phyloP scores from a whole-genome alignment of 768 basidiomycete genomes.

The Phanerochaete sordida region DNA sequence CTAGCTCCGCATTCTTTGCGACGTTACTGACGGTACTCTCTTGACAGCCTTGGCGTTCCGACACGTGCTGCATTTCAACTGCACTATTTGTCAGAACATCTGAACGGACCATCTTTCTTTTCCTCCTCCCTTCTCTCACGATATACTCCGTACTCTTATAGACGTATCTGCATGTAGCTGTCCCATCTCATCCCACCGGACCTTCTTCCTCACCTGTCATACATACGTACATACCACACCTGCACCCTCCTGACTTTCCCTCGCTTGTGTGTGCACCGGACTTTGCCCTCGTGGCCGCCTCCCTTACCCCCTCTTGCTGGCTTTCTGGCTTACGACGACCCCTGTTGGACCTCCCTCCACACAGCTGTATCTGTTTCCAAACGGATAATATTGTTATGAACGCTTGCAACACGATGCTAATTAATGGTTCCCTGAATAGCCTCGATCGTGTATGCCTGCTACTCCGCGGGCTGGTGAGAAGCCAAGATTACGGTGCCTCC shows the following conservation, averaged over 20 bases:
- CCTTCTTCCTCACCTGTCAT: constrained; percentile 7
- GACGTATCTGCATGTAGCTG: constrained; percentile 21
- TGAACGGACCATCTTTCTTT: constrained; percentile 18
- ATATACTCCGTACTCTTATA: constrained; percentile 11
- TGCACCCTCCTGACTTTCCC: constrained; percentile 3
- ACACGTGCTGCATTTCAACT: constrained; percentile 22
- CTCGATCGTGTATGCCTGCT: too few relatives aligned
- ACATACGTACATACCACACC: constrained; percentile 5
- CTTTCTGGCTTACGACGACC: constrained; percentile 1
- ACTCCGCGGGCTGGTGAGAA: too few relatives aligned
- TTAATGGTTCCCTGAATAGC: too few relatives aligned
- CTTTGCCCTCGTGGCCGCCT: not conserved
- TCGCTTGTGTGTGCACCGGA: not conserved
- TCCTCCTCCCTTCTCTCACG: constrained; percentile 1
- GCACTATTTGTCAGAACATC: constrained; percentile 24
- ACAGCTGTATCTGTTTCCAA: not conserved
- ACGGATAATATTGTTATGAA: constrained; percentile 3
- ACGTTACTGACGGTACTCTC: not conserved
- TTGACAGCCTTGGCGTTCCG: constrained; percentile 25
- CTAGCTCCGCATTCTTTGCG: not conserved
- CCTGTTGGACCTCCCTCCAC: not conserved
- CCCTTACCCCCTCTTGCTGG: not conserved
- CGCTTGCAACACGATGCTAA: not conserved
- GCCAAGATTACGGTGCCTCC: too few relatives aligned
- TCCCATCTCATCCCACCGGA: constrained; percentile 3